Base-by-base conservation (phyloP, 2,329 filamentous ascomycete species). In the Aureobasidium sp. region DNA sequence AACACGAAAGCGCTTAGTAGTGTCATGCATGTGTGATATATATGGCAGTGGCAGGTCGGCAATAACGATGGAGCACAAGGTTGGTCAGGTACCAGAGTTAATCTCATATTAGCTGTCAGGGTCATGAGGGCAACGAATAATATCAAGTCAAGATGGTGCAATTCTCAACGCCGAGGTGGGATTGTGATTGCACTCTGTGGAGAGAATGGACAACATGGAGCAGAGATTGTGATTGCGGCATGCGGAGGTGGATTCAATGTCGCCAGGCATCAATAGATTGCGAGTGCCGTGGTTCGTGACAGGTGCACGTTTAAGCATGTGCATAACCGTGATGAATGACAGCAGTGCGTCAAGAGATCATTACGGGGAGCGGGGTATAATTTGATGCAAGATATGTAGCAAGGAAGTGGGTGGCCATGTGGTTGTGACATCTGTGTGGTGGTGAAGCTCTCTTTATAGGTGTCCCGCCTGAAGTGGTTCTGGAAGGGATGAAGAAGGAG, bases 1-100 rank as follows among this genome's bases (percentile, higher is more conserved):
- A 58, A 57, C 30, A 57, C 41, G 39, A 57, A 13, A 36, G 9
- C 13, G 42, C 25, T 21, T 21, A 47, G 42, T 45, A 57, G 54
- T 58, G 54, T 58, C 54, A 58, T 58, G 54, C 54, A 58, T 44
- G 30, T 37, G 27, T 37, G 21, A 37, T 58, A 39, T 37, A 48
- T 39, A 39, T 58, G 54, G 39, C 32, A 57, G 41, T 25, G 36
- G 11, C 39, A 42, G n/a, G 29, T 21, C 1, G 21, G 21, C 21
- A 21, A 21, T 21, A 21, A 21, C 21, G 21, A 21, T 21, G 21
- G 21, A 21, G 21, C 21, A 21, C 21, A 21, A 21, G 21, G 21
- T 21, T 21, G 21, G 21, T 21, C 21, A 21, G 21, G 21, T 21
- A 21, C 21, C 21, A 21, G 21, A 21, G 21, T 21, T 21, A 21